phyloP scores from a whole-genome alignment of 1,284 basidiomycete species.

The Austroboletus niveus region DNA sequence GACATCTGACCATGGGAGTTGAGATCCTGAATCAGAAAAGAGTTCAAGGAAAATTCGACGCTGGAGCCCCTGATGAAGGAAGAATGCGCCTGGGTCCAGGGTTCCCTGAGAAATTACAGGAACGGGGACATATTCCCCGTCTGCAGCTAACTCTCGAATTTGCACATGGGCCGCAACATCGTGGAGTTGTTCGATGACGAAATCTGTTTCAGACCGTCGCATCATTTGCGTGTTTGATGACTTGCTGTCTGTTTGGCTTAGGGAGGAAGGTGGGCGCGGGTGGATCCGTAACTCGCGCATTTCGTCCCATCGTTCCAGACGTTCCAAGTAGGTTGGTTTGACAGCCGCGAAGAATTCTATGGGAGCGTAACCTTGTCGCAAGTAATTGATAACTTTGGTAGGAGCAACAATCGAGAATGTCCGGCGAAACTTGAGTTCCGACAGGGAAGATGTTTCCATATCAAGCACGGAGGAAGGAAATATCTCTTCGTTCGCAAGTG shows the following conservation, averaged over 20 bases:
- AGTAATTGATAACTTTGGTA: conserved; percentile 68
- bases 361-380: conserved; percentile 74
- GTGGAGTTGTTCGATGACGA: conserved; percentile 85
- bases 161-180: conserved; percentile 87
- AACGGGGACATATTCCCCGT: conserved; percentile 83
- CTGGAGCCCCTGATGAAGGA: conserved; percentile 91
- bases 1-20: conserved; percentile 84
- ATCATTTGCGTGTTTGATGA: conserved; percentile 60
- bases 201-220: conserved; percentile 89
- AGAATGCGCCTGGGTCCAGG: conserved; percentile 85
- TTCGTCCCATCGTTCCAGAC: conserved; percentile 90
- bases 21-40: conserved; percentile 85
- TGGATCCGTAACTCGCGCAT: conserved; percentile 66
- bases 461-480: conserved; percentile 76
- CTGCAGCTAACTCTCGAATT: conserved; percentile 82
- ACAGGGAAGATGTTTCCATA: conserved; percentile 67
- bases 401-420: conserved; percentile 78
- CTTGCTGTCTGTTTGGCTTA: conserved; percentile 32
- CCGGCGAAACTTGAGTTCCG: conserved; percentile 77
- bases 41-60: conserved; percentile 77
- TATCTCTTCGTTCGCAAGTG: conserved; percentile 73
- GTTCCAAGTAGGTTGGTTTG: conserved; percentile 79
- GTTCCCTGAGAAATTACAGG: conserved; percentile 77
- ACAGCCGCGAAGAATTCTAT: conserved; percentile 87
- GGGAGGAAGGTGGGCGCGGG: conserved; percentile 32